Conservation (phyloP, 306 rosid genomes). For the Dryas drummondii region DNA sequence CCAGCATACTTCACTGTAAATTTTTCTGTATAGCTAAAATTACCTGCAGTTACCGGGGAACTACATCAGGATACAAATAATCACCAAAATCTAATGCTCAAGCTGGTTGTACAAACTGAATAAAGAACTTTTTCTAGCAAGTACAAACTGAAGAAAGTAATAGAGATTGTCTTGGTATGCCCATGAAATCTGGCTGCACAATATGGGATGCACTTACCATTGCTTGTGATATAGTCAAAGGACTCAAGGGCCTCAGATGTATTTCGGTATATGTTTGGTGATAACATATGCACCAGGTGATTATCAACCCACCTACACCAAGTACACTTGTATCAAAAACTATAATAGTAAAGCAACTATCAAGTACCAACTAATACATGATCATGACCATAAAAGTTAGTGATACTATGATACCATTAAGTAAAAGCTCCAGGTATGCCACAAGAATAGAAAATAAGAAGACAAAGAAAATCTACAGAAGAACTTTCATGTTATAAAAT, state of each 20-base stretch:
- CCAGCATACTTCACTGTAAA: constrained; percentile 87
- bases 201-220: constrained; percentile 45
- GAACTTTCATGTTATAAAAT: not conserved
- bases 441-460: not conserved
- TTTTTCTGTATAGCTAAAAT: constrained; percentile 74
- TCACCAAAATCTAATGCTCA: constrained; percentile 16
- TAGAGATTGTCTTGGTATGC: not conserved
- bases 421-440: not conserved
- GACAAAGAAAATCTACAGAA: not conserved
- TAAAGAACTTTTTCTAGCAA: not conserved
- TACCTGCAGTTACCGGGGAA: constrained; percentile 49
- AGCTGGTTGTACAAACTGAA: constrained; percentile 8
- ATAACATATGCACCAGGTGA: constrained; percentile 86
- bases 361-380: not conserved
- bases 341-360: not conserved
- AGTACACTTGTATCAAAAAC: constrained; percentile 19
- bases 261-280: constrained; percentile 89
- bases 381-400: not conserved
- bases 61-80: not conserved
- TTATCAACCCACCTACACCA: constrained; percentile 85
- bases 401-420: not conserved
- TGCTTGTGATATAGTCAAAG: constrained; percentile 88
- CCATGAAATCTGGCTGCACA: not conserved
- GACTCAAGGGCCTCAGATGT: constrained; percentile 89
- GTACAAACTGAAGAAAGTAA: not conserved